Evolutionary conservation across 2,329 filamentous ascomycete genomes (phyloP), one percentile per base, ranked within the genome.

Genomic region (Cordyceps cicadae): DNA sequence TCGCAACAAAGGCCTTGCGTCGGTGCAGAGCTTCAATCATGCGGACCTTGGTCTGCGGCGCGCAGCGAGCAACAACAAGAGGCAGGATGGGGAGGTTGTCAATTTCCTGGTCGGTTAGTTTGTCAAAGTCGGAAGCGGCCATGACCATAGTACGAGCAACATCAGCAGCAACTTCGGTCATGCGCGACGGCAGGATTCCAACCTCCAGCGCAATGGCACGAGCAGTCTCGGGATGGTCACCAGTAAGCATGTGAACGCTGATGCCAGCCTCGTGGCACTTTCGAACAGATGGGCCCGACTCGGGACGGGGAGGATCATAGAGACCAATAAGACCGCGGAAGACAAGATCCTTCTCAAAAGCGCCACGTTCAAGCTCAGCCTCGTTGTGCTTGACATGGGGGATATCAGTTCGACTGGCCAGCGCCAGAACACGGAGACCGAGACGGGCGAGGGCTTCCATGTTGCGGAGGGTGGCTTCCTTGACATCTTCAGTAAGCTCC

Each of bases 21-120:
- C 86, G 78, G 68, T 87, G 86, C 9, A 88, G 78, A 15, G 86
- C 86, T 64, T 87, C 84, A 59, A 89, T 87, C 86, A 89, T 88
- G 50, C 85, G 80, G 17, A 87, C 85, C 69, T 89, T 89, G 11
- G 86, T 88, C 54, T 82, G 79, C 0, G 86, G 86, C 1, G 85
- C 83, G 67, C 86, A 88, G 21, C 86, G 80, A 55, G 86, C 85
- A 60, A 88, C 83, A 12, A 88, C 86, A 2, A 87, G 74, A 5
- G 85, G 85, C 4, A 88, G 71, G 3, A 83, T 77, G 2, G 84
- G 83, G 3, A 88, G 77, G 2, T 74, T 69, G 64, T 88, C 85
- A 54, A 88, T 84, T 65, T 88, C 78, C 0, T 81, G 78, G 51
- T 87, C 83, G 0, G 79, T 78, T n/a, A 88, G 74, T 56, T 80